Base-by-base conservation (phyloP, 1,139 yeast species). In the Groenewaldozyma sp. region DNA sequence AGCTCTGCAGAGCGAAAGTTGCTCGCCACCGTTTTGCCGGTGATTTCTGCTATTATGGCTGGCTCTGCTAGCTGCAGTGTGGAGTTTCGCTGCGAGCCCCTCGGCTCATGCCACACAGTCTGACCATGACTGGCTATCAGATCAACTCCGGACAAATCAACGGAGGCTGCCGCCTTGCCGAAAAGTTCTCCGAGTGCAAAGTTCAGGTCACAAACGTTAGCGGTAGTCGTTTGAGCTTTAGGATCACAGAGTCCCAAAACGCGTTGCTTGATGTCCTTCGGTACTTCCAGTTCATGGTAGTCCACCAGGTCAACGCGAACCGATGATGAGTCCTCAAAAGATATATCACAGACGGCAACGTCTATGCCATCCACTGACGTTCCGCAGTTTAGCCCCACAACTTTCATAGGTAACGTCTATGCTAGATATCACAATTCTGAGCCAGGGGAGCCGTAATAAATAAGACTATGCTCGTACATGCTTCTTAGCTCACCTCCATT, bases 51-150 rank as follows among this genome's bases (percentile, higher is more conserved):
- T 21, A 47, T 47, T 24, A 38, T 35, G 5, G 50, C 39, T 6
- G 48, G 48, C 34, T 47, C 51, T 5, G 51, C 51, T 45, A 47
- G 39, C 9, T 49, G 47, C 34, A 47, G 35, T 1, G 45, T 49
- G 4, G 51, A 46, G 16, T 43, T 39, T 7, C 43, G 33, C 35
- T 45, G 46, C 6, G 38, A 43, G 1, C 47, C 45, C 24, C 26
- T 29, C 6, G 51, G 49, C 27, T 47, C 50, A 34, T 47, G 47
- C 51, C 51, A 47, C 29, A 47, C 45, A 3, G 51, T 47, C 27
- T 47, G 51, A n/a, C 51, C 51, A 33, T 47, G 51, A 22, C 48
- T 45, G 6, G 48, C 48, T 16, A 47, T 42, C 28, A 47, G 29
- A 28, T 47, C 51, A 27, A 47, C 33, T 29, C 7, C 22, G 6